Base-by-base conservation (phyloP, 1,284 basidiomycete genomes). In the Bondarzewia mesenterica region DNA sequence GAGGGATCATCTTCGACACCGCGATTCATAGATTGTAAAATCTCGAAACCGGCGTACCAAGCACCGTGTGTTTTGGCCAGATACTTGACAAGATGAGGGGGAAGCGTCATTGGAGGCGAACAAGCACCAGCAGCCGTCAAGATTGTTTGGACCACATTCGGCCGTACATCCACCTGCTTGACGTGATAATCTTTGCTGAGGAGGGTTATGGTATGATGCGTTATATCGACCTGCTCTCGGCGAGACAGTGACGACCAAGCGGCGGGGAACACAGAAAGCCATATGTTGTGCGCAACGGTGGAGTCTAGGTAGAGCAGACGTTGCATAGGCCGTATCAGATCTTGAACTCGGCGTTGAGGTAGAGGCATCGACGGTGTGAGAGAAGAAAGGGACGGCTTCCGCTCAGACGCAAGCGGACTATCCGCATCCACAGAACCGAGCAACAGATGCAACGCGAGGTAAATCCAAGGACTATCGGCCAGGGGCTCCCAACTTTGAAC, bases 401-500 rank as follows among this genome's bases (percentile, higher is more conserved):
- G 56, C 62, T 63, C 63, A 0, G 66, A 59, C 52, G 67, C 51
- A 32, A 74, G 58, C 6, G 68, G 62, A 32, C 76, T 64, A 46
- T 91, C 84, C 10, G 70, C 67, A 58, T 95, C 88, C n/a, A 85
- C 75, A 12, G 88, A 78, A 16, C 93, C 91, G 10, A 99, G 78
- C 18, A 98, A 70, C 22, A 99, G 80, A 60, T 96, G 89, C 22
- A 98, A 72, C 27, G 93, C 92, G 40, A 98, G 79, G 55, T 90
- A 87, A 42, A 96, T 88, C 96, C 96, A 99, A 63, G 97, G 94
- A 52, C 89, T 82, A 56, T 97, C 93, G 1, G 90, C 84, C 16
- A 99, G 68, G 8, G 86, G 81, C 57, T 99, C 96, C 96, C 97
- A 99, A 63, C 78, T 95, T 68, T 99, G 94, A 18, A 93, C 84